Evolutionary conservation across 768 basidiomycete species (phyloP).

Genomic region (Mycena kentingensis): DNA sequence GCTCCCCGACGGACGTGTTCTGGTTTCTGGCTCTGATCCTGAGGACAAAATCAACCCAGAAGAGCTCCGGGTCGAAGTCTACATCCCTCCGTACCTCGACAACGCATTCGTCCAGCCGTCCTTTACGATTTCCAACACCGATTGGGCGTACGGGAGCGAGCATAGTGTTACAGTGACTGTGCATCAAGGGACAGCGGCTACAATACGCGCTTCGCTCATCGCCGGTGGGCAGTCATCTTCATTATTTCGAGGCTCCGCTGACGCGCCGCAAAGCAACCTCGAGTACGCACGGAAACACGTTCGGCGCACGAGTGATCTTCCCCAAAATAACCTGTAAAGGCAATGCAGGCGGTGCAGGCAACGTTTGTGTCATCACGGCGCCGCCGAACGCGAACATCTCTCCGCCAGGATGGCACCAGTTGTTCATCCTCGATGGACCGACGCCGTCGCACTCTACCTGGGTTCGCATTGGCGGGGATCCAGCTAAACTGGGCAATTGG

Average conservation of each 20-base stretch:
- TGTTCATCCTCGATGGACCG: conserved; percentile 77
- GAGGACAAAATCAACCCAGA: too few relatives aligned
- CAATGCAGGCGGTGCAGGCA: too few relatives aligned
- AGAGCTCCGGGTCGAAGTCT: conserved; percentile 34
- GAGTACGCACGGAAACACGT: conserved; percentile 76
- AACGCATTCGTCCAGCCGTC: conserved; percentile 62
- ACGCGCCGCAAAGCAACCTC: conserved; percentile 52
- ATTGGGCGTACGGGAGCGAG: conserved; percentile 62
- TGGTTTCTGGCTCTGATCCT: too few relatives aligned
- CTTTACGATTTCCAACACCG: conserved; percentile 57
- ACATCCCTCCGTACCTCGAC: conserved; percentile 84
- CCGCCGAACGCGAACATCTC: conserved; percentile 69
- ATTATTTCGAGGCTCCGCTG: conserved; percentile 9
- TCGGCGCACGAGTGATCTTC: conserved; percentile 74
- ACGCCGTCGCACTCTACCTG: conserved; percentile 75
- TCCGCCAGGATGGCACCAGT: conserved; percentile 77
- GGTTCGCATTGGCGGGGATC: conserved; percentile 82
- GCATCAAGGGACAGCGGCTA: conserved; percentile 43
- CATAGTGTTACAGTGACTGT: conserved; percentile 55
- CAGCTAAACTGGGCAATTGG: too few relatives aligned
- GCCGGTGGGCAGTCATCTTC: conserved; percentile 48
- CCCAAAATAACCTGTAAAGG: conserved; percentile 71
- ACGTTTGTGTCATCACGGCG: conserved; percentile 79
- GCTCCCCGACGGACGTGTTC: conserved; percentile 71
- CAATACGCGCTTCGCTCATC: conserved; percentile 62